A percentile compares a stretch with the other conserved stretches of the same genome.
Conservation (phyloP, 768 basidiomycete genomes). For the Tylopilus balloui region DNA sequence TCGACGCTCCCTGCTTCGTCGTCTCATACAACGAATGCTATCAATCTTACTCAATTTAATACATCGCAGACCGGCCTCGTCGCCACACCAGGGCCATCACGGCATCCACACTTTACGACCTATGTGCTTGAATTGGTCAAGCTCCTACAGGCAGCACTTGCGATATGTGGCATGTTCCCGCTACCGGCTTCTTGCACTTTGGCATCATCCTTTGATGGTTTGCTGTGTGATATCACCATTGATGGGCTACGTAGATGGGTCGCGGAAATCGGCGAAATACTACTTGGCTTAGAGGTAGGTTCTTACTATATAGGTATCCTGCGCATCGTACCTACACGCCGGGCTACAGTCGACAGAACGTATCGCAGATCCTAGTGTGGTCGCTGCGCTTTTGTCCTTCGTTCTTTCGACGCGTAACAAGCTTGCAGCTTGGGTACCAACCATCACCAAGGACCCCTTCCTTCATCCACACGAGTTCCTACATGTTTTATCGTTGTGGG, state of each 20-base stretch:
- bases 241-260: conserved; percentile 70
- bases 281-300: conserved; percentile 55
- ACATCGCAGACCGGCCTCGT: conserved; percentile 10
- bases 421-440: conserved; percentile 47
- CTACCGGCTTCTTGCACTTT: conserved; percentile 15
- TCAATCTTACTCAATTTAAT: conserved; percentile 15
- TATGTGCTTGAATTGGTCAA: conserved; percentile 76
- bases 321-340: background rate
- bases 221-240: conserved; percentile 74
- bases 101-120: conserved; percentile 47
- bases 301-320: conserved; percentile 1
- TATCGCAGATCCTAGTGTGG: conserved; percentile 65
- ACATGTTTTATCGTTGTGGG: conserved; percentile 39
- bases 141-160: conserved; percentile 65
- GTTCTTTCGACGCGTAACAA: conserved; percentile 68
- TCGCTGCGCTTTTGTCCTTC: conserved; percentile 67
- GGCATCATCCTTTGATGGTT: conserved; percentile 46
- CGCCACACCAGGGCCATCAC: conserved; percentile 11
- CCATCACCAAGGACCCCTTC: conserved; percentile 75
- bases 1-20: conserved; percentile 22
- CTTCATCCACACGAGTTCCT: conserved; percentile 60
- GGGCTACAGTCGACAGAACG: conserved; percentile 58
- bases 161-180: conserved; percentile 65
- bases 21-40: conserved; percentile 20
- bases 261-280: conserved; percentile 56